Conservation (phyloP, 352 stramenopile genomes). For the Pythium volutum region DNA sequence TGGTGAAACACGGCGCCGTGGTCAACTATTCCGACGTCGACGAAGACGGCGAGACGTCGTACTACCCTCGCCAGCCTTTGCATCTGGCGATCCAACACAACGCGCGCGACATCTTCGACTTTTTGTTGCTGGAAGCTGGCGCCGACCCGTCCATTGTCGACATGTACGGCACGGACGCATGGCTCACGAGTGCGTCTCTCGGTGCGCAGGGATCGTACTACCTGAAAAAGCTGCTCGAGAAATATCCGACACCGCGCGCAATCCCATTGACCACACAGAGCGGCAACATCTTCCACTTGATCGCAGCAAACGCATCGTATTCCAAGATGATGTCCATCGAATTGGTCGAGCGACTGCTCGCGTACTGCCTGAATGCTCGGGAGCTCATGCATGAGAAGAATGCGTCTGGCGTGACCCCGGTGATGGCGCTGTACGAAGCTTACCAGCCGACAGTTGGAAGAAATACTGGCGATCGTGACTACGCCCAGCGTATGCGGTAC, state of each 20-base stretch:
- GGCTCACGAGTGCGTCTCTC: conserved; percentile 42
- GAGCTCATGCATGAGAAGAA: conserved; percentile 47
- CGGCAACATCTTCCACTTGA: conserved; percentile 62
- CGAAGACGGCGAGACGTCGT: conserved; percentile 24
- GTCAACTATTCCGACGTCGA: conserved; percentile 26
- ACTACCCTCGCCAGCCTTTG: conserved; percentile 38
- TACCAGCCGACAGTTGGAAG: conserved; percentile 11
- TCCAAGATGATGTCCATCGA: conserved; percentile 18
- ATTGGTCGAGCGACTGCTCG: conserved; percentile 37
- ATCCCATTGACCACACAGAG: conserved; percentile 5
- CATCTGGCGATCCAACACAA: conserved; percentile 48
- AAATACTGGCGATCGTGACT: too few relatives aligned
- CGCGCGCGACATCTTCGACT: conserved; percentile 37
- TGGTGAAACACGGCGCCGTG: conserved; percentile 3
- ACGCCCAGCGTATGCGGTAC: background rate
- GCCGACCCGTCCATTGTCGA: conserved; percentile 31
- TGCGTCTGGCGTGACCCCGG: conserved; percentile 34
- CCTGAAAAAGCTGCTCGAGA: conserved; percentile 44
- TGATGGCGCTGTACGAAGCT: conserved; percentile 41
- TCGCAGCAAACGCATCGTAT: conserved; percentile 24
- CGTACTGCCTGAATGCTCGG: conserved; percentile 26
- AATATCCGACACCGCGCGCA: conserved; percentile 18
- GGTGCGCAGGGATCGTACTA: conserved; percentile 37
- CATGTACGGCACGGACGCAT: conserved; percentile 44
- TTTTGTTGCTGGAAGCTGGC: conserved; percentile 40